Base-by-base conservation (phyloP, 116 monocot genomes). In the Iris pallida region DNA sequence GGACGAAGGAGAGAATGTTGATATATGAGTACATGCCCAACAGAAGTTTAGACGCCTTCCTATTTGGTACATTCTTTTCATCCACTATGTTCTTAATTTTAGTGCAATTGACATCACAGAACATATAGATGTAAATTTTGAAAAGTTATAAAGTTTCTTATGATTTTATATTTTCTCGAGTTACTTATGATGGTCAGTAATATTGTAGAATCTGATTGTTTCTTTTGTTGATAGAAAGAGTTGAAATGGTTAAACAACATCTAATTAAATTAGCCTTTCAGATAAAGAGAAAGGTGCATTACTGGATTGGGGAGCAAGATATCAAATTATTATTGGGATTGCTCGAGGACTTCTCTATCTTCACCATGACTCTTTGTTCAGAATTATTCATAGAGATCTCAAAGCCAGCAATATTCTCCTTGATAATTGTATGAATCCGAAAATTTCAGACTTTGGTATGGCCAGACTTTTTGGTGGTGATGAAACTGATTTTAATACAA, bases 1-100 rank as follows among this genome's bases (percentile, higher is more conserved):
- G 60, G 41, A 30, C 3, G 30, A 66, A 80, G 16, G 80, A 80
- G 42, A 74, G 69, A 13, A 30, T 80, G 14, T 48, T 80, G 5
- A 59, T 80, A n/a, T 80, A 75, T 16, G 80, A 80, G 20, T 80
- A 70, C 45, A 66, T 80, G 71, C 65, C 47, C 13, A 80, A 80
- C 43, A 80, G 18, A 71, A 80, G 80, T 55, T 70, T 80, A 66
- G 75, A 80, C 75, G 65, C 20, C 4, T 70, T 80, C 45, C 58
- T 80, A 10, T 75, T 80, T 12, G 75, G 80, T 80, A 53, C 30
- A 30, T 30, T 30, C 30, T 30, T 30, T 30, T 30, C 30, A 1
- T 3, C 30, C 30, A 30, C 30, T 30, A 30, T 30, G 0, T 30
- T 30, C 30, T 30, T n/a, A n/a, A n/a, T n/a, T 30, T 30, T 30